These are phyloP conservation scores for Lachancea fermentati DNA, from an alignment of 805 yeast genomes.

Conservation along the genomic window DNA sequence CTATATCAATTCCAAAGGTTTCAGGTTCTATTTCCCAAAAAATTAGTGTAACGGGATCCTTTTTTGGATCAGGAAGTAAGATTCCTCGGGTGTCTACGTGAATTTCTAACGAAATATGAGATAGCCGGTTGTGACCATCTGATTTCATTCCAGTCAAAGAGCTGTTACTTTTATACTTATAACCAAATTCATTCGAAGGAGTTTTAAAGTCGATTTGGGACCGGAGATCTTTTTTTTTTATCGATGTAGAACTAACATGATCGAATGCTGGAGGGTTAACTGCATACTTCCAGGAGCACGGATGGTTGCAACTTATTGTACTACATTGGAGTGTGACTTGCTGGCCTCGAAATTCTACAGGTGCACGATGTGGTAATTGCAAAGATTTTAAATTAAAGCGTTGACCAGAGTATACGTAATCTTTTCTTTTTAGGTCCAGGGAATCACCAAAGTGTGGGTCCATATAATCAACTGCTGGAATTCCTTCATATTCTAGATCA, in stretches of 20 bases:
- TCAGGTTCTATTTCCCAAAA: conserved; percentile 58
- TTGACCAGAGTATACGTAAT: conserved; percentile 64
- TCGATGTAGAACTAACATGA: conserved; percentile 25
- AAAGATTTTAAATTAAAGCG: conserved; percentile 45
- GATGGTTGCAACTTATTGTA: conserved; percentile 3
- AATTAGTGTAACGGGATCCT: conserved; percentile 53
- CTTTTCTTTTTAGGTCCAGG: conserved; percentile 45
- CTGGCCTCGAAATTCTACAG: conserved; percentile 28
- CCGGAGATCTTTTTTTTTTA: conserved; percentile 11
- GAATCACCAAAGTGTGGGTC: conserved; percentile 60
- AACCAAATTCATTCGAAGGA: conserved; percentile 8
- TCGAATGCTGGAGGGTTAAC: conserved; percentile 43
- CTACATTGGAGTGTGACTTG: conserved; percentile 6
- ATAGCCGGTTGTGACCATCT: conserved; percentile 42
- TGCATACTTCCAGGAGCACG: conserved; percentile 41
- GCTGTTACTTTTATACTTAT: conserved; percentile 10
- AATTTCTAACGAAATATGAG: conserved; percentile 61
- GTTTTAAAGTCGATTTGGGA: conserved; percentile 8
- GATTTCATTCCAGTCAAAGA: conserved; percentile 19
- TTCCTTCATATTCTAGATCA: conserved; percentile 44
- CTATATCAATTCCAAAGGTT: conserved; percentile 31
- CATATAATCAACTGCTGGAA: conserved; percentile 47
- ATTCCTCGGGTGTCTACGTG: conserved; percentile 52
- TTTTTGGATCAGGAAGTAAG: conserved; percentile 56
- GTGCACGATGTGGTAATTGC: conserved; percentile 21